Evolutionary conservation across 345 rosid genomes (phyloP).

Genomic region (Citrus australasica): DNA sequence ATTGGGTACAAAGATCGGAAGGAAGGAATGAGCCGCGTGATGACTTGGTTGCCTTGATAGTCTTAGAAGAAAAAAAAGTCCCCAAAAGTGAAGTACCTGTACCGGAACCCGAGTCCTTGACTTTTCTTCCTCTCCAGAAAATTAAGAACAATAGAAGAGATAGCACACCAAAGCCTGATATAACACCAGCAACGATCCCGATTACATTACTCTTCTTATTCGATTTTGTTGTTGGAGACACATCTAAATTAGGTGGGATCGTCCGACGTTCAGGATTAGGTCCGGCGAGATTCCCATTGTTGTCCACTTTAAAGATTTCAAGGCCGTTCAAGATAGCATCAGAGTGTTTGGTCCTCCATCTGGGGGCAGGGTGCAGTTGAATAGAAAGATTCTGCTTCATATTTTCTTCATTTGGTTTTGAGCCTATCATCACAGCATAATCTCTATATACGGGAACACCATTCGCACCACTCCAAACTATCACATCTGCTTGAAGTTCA

Average conservation of each 20-base stretch:
- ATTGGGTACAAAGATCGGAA: neutral
- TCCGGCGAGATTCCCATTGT: neutral
- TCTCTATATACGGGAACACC: conserved; percentile 23
- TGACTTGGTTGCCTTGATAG: neutral
- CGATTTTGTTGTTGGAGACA: neutral
- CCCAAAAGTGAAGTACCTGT: neutral
- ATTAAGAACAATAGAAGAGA: neutral
- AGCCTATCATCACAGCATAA: conserved; percentile 14
- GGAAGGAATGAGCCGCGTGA: neutral
- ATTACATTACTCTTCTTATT: neutral
- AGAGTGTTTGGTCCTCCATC: neutral
- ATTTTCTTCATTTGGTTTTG: neutral
- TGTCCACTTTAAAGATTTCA: conserved; percentile 50
- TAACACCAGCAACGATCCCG: neutral
- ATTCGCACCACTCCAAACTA: conserved; percentile 11
- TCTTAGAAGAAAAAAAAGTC: neutral
- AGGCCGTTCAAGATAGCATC: conserved; percentile 48
- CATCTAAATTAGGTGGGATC: neutral
- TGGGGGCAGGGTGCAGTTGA: conserved; percentile 11
- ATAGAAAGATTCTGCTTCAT: conserved; percentile 33
- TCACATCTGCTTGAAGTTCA: conserved; percentile 13
- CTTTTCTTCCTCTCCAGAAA: neutral
- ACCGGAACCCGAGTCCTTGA: neutral
- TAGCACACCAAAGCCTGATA: neutral
- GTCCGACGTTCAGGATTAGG: conserved; percentile 26